These are phyloP conservation scores for Salvia hispanica DNA, from an alignment of 257 asterid genomes.

Conservation along the genomic window DNA sequence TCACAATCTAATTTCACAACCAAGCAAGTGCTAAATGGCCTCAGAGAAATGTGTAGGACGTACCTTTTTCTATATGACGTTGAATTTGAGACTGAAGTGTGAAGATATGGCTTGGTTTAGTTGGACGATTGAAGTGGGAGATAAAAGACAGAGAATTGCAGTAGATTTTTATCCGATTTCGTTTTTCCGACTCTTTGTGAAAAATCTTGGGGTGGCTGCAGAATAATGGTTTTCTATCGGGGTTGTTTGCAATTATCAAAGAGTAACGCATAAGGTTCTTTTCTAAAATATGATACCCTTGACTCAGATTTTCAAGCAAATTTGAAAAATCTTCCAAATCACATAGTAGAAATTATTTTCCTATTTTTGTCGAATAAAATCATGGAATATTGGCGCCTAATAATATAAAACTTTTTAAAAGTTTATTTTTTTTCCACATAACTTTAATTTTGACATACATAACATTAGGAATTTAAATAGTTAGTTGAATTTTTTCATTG, in stretches of 20 bases:
- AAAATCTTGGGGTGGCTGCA: neutral
- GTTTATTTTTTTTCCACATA: too few relatives aligned
- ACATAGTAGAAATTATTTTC: too few relatives aligned
- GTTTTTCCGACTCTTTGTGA: neutral
- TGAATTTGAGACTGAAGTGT: constrained; percentile 22
- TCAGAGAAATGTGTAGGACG: constrained; percentile 23
- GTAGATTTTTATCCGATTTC: constrained; percentile 26
- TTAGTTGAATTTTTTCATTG: too few relatives aligned
- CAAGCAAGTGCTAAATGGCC: neutral
- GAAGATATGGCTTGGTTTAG: constrained; percentile 13
- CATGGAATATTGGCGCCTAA: too few relatives aligned
- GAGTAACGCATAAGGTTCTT: neutral
- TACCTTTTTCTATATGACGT: constrained; percentile 24
- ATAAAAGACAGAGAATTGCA: constrained; percentile 28
- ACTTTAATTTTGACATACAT: too few relatives aligned
- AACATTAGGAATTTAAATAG: too few relatives aligned
- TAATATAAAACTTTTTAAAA: too few relatives aligned
- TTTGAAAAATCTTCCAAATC: too few relatives aligned
- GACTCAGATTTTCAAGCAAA: too few relatives aligned
- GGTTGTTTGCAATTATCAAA: neutral
- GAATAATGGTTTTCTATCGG: neutral
- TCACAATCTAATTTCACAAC: constrained; percentile 27
- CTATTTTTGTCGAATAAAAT: too few relatives aligned
- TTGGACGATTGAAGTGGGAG: constrained; percentile 16
- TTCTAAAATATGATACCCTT: too few relatives aligned